Base-by-base conservation (phyloP, 176 grass and related monocot species). In the Rhynchospora tenuis region DNA sequence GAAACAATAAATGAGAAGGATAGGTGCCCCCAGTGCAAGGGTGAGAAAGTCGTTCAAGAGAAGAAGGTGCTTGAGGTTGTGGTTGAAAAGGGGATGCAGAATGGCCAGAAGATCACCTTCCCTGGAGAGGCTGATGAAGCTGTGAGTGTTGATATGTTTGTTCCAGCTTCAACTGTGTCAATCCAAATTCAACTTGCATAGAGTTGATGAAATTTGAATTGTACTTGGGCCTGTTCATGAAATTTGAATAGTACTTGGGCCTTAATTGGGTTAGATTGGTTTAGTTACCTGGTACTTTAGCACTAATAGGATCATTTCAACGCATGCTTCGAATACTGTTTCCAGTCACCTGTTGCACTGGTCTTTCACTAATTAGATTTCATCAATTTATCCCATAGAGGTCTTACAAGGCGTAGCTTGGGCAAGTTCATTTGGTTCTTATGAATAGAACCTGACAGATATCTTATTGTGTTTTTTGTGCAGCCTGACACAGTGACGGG, bases 41-140 rank as follows among this genome's bases (percentile, higher is more conserved):
- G 95, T 4, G 95, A 98, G 78, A 98, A 95, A 84, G 93, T 98
- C 13, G 73, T 81, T 65, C 95, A 95, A 69, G 95, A 98, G 88
- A 98, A 95, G 89, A 98, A 98, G 80, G 95, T 98, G 64, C 63
- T 98, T n/a, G 90, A 98, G 80, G 92, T 98, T 28, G 86, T 86
- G 4, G 95, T 98, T 23, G 95, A 98, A 84, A 98, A 98, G 89
- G 95, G 95, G 42, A 98, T 98, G 95, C 92, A 95, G 57, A 92
- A 93, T 79, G 86, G 79, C 55, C 92, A 98, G 82, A 98, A 95
- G 89, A 93, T 98, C 69, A 98, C 92, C 67, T 98, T 98, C 93
- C 92, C 95, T 70, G 95, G 95, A 43, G 95, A 98, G 87, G 95
- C 95, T 59, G 95, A 98, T 81, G 95, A 98, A 83, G 91, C 93